Base-by-base conservation (phyloP, 2,329 filamentous ascomycete genomes). In the Huntiella omanensis region DNA sequence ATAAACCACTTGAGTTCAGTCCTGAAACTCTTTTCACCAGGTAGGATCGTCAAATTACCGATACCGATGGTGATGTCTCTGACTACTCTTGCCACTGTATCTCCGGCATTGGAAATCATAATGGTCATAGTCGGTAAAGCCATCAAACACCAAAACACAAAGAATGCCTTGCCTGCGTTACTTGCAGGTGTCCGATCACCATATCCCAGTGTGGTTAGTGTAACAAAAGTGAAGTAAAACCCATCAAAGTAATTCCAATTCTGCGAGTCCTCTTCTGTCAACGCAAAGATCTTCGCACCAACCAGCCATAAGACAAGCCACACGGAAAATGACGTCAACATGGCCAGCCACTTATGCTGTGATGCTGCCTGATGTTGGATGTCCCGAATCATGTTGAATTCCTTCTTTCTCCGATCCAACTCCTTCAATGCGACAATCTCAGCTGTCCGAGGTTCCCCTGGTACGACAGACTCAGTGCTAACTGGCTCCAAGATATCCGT, bases 71-170 rank as follows among this genome's bases (percentile, higher is more conserved):
- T 78, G 3, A 64, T 57, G 46, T 78, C 71, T 8, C 67, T 64
- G 46, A 79, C 60, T 4, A 63, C 60, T 53, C 73, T 75, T 40
- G 94, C 78, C 15, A 94, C 71, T 0, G 87, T 95, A 55, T 92
- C 81, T 17, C 82, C 83, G 49, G 91, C 81, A 53, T 87, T 82
- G 8, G 77, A 80, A 52, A 92, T 82, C 10, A 95, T 70, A 13
- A 93, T 78, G 0, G 87, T 93, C 71, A 87, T 87, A 2, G 83
- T 87, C 0, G 87, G 87, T 3, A 94, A 69, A 0, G 86, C 85
- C 19, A 94, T 70, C 1, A 95, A 60, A 11, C 79, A 83, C 87
- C 87, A 95, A 47, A 94, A 78, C n/a, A 95, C 83, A 55, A 93
- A 95, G 58, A 94, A 93, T 0, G 83, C 75, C 46, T 83, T 78